These are phyloP conservation scores for Scedosporium apiospermum DNA, from an alignment of 2,329 filamentous ascomycete genomes.

Conservation along the genomic window DNA sequence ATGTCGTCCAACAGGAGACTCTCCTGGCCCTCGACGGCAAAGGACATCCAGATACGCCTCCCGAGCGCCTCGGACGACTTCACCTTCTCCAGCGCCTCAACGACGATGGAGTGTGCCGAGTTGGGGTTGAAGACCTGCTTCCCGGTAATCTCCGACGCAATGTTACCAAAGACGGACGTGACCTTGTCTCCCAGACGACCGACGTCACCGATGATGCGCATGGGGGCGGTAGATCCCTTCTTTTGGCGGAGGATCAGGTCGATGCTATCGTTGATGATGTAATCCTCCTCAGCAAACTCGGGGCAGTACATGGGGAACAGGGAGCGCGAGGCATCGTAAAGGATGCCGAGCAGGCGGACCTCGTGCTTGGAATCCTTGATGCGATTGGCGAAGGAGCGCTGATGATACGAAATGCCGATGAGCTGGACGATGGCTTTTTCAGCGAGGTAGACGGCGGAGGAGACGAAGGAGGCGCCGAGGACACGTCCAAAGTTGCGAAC, in stretches of 20 bases:
- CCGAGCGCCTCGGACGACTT: conserved; percentile 83
- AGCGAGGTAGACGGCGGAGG: conserved; percentile 60
- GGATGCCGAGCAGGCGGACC: conserved; percentile 67
- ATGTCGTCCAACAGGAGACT: conserved; percentile 73
- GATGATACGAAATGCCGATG: conserved; percentile 78
- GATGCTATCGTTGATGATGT: conserved; percentile 78
- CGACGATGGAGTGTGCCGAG: conserved; percentile 79
- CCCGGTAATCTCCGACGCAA: conserved; percentile 90
- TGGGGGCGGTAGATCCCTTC: conserved; percentile 56
- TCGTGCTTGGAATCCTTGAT: conserved; percentile 90
- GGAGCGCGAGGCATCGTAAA: conserved; percentile 82
- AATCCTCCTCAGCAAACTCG: conserved; percentile 87
- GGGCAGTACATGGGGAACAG: conserved; percentile 88
- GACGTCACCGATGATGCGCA: conserved; percentile 68
- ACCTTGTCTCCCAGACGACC: conserved; percentile 86
- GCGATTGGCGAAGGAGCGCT: conserved; percentile 68
- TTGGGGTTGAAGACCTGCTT: conserved; percentile 93
- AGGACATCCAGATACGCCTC: conserved; percentile 96
- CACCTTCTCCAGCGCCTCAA: conserved; percentile 79
- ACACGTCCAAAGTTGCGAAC: conserved; percentile 52
- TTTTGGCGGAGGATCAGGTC: conserved; percentile 56
- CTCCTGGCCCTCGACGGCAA: conserved; percentile 83
- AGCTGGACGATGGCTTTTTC: conserved; percentile 74
- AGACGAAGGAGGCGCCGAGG: conserved; percentile 57
- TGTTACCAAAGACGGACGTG: conserved; percentile 83